Percentiles rank a stretch among this genome's conserved stretches.
Evolutionary conservation across 345 rosid genomes (phyloP).

Genomic region (Pseudoturritis turrita): DNA sequence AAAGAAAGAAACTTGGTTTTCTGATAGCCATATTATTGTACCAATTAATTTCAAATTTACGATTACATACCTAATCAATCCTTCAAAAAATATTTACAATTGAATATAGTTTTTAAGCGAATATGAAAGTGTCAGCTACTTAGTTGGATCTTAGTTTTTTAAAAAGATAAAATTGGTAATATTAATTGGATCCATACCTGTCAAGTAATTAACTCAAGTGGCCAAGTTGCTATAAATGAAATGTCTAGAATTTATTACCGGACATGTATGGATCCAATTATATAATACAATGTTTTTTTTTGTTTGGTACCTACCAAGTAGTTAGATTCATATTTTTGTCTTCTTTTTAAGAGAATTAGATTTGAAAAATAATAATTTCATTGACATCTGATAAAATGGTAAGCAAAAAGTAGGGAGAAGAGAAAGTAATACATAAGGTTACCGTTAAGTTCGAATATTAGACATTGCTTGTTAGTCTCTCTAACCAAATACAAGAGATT

Average conservation of each 20-base stretch:
- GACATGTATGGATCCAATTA: constrained; percentile 1
- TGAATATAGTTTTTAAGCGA: not conserved
- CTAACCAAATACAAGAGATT: too few species aligned
- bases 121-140: constrained; percentile 20
- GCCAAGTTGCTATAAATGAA: constrained; percentile 21
- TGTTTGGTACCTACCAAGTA: not conserved
- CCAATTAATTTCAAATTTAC: not conserved
- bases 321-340: not conserved
- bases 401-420: not conserved
- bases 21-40: not conserved
- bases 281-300: not conserved
- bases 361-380: not conserved
- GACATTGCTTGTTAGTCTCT: too few species aligned
- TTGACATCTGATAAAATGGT: not conserved
- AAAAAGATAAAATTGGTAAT: not conserved
- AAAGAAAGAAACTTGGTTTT: not conserved
- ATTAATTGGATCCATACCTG: not conserved
- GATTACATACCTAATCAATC: not conserved
- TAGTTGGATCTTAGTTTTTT: constrained; percentile 12
- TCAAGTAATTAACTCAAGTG: constrained; percentile 19
- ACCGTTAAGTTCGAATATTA: too few species aligned
- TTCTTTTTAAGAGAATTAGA: not conserved
- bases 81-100: not conserved
- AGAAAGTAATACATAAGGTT: not conserved
- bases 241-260: constrained; percentile 4